A percentile compares a stretch with the other conserved stretches of the same genome.
Conservation (phyloP, 768 basidiomycete species). For the Termitomyces sp. region DNA sequence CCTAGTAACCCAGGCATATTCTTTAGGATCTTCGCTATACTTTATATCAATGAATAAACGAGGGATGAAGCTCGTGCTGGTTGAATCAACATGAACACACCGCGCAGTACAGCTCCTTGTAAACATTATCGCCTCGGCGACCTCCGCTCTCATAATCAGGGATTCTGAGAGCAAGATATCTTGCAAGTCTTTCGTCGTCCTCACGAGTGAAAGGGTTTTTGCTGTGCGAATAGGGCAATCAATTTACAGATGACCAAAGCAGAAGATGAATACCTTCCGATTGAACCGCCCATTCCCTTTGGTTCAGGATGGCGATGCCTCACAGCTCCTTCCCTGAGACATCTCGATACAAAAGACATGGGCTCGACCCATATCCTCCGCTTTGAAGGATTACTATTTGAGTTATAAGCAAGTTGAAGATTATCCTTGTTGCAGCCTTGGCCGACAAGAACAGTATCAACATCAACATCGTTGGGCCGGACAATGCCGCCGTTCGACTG, state of each 20-base stretch:
- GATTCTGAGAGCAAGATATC: constrained; percentile 28
- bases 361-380: constrained; percentile 16
- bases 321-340: constrained; percentile 8
- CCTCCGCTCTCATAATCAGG: constrained; percentile 34
- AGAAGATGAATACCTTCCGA: neutral
- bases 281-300: constrained; percentile 16
- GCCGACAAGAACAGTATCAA: constrained; percentile 21
- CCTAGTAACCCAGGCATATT: constrained; percentile 31
- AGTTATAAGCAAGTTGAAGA: constrained; percentile 15
- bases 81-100: constrained; percentile 16
- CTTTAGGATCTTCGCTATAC: constrained; percentile 15
- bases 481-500: constrained; percentile 19
- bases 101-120: constrained; percentile 21
- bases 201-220: constrained; percentile 27
- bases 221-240: neutral
- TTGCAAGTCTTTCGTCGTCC: constrained; percentile 33
- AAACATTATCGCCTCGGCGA: constrained; percentile 30
- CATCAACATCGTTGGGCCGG: constrained; percentile 3
- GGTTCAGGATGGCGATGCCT: constrained; percentile 1
- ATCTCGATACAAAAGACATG: constrained; percentile 12
- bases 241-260: neutral
- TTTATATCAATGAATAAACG: constrained; percentile 1
- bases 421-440: constrained; percentile 3
- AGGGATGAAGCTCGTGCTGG: neutral
- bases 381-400: constrained; percentile 4